Conservation (phyloP, 352 stramenopile genomes). For the Globisporangium polare region DNA sequence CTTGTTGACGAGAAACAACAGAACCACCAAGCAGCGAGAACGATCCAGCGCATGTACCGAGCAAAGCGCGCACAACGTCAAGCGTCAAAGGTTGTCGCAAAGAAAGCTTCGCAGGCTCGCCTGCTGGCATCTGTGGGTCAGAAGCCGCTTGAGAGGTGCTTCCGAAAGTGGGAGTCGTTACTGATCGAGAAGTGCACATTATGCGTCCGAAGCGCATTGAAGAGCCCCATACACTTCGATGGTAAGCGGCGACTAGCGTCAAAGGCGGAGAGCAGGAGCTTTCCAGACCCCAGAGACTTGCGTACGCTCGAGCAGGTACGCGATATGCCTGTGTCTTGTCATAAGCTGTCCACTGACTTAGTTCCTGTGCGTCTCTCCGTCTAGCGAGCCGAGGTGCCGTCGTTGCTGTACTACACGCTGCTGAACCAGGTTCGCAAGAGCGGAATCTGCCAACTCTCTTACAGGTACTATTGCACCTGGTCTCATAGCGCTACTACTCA, state of each 20-base stretch:
- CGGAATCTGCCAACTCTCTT: slow-evolving; percentile 61
- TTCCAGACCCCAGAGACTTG: background rate
- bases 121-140: slow-evolving; percentile 39
- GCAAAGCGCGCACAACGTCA: slow-evolving; percentile 34
- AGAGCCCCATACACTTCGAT: slow-evolving; percentile 10
- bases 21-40: slow-evolving; percentile 22
- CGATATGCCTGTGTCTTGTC: background rate
- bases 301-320: slow-evolving; percentile 56
- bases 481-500: too few species aligned
- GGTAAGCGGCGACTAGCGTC: slow-evolving; percentile 15
- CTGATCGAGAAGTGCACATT: slow-evolving; percentile 49
- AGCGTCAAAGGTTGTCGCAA: slow-evolving; percentile 39
- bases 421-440: slow-evolving; percentile 63
- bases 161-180: slow-evolving; percentile 48
- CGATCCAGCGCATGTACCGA: slow-evolving; percentile 52
- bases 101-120: slow-evolving; percentile 41
- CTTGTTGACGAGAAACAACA: slow-evolving; percentile 15
- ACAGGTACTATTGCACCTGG: slow-evolving; percentile 38
- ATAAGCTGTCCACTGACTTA: background rate
- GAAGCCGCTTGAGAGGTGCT: slow-evolving; percentile 58
- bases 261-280: slow-evolving; percentile 14
- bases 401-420: slow-evolving; percentile 67
- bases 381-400: slow-evolving; percentile 53
- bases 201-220: slow-evolving; percentile 30
- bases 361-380: background rate